Evolutionary conservation across 257 asterid genomes (phyloP).

Genomic region (Cordia subcordata): DNA sequence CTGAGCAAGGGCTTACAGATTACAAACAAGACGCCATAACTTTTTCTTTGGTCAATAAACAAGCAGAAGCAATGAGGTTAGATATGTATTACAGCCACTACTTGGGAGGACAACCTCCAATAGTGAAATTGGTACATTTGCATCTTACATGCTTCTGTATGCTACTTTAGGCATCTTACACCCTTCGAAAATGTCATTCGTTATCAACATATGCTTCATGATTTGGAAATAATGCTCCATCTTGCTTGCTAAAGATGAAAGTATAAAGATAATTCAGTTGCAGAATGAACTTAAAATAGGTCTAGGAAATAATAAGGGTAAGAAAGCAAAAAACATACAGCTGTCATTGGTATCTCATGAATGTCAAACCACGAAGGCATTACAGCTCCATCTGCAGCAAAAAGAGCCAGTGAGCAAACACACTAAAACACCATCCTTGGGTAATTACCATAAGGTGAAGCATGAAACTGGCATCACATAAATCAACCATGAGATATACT

Average conservation of each 20-base stretch:
- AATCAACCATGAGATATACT: not conserved
- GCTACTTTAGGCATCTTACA: too few species aligned
- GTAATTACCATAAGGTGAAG: not conserved
- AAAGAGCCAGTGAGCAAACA: slow-evolving; percentile 3
- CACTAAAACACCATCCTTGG: not conserved
- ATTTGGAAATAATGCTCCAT: not conserved
- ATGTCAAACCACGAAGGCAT: slow-evolving; percentile 99
- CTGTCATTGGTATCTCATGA: slow-evolving; percentile 83
- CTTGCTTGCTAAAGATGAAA: not conserved
- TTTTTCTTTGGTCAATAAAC: too few species aligned
- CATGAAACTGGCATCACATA: not conserved
- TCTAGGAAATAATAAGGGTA: not conserved
- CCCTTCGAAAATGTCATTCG: too few species aligned
- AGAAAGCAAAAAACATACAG: slow-evolving; percentile 52
- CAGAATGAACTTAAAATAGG: slow-evolving; percentile 1
- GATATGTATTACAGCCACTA: too few species aligned
- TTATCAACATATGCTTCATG: not conserved
- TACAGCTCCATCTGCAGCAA: slow-evolving; percentile 72
- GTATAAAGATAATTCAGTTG: not conserved
- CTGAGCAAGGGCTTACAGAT: too few species aligned
- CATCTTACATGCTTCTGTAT: too few species aligned
- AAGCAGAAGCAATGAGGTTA: too few species aligned
- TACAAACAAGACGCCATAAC: too few species aligned
- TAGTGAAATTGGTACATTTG: too few species aligned
- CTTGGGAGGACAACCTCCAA: too few species aligned